phyloP scores from a whole-genome alignment of 768 basidiomycete genomes.

The Leccinellum luteum region DNA sequence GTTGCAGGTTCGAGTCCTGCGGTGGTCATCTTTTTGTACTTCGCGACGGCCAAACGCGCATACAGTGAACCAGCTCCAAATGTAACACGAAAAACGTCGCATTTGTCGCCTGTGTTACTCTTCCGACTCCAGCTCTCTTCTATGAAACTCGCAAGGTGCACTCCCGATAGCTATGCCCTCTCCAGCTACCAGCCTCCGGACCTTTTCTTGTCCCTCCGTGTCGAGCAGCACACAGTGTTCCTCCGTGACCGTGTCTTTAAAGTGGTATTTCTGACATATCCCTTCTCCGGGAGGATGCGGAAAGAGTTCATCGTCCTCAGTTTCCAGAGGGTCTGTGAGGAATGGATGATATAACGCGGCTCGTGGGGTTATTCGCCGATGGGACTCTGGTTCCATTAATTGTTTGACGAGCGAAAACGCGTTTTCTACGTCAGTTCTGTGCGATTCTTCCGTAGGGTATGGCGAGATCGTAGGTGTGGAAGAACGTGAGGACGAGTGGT shows the following conservation, averaged over 20 bases:
- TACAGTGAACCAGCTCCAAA: background rate
- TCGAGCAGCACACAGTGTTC: slow-evolving; percentile 49
- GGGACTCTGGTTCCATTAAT: slow-evolving; percentile 75
- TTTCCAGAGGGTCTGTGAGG: slow-evolving; percentile 47
- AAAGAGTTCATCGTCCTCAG: slow-evolving; percentile 61
- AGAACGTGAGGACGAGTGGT: slow-evolving; percentile 22
- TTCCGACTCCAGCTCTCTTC: slow-evolving; percentile 16
- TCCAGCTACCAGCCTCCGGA: slow-evolving; percentile 32
- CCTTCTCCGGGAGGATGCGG: slow-evolving; percentile 72
- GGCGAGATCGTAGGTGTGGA: slow-evolving; percentile 12
- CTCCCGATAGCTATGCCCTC: slow-evolving; percentile 58
- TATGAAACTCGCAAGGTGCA: slow-evolving; percentile 63
- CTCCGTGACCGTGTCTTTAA: slow-evolving; percentile 56
- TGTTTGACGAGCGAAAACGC: slow-evolving; percentile 76
- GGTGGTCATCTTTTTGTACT: slow-evolving; percentile 57
- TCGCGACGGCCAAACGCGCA: background rate
- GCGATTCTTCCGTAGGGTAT: slow-evolving; percentile 36
- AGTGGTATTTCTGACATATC: slow-evolving; percentile 61
- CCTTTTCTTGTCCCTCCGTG: slow-evolving; percentile 34
- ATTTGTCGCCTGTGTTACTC: background rate
- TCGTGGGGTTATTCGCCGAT: slow-evolving; percentile 72
- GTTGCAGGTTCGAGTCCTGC: slow-evolving; percentile 97
- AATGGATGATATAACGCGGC: slow-evolving; percentile 80
- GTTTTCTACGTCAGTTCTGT: slow-evolving; percentile 53
- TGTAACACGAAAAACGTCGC: background rate